Evolutionary conservation across 2,329 filamentous ascomycete genomes (phyloP).

Genomic region (Celoporthe dispersa): DNA sequence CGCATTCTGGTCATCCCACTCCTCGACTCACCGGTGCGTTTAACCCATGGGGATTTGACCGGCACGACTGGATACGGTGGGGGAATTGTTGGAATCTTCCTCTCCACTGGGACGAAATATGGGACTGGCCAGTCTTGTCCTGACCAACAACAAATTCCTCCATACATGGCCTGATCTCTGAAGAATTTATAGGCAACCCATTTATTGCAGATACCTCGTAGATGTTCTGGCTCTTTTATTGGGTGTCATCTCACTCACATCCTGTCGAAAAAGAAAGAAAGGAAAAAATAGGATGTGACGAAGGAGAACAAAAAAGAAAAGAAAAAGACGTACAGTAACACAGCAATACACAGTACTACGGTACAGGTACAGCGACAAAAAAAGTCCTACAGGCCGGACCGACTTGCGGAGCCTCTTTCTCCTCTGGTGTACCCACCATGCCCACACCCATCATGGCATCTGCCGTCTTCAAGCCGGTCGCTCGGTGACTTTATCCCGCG

Average conservation of each 20-base stretch:
- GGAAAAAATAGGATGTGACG: neutral
- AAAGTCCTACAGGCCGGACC: neutral
- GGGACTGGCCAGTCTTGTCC: neutral
- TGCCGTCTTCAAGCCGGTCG: neutral
- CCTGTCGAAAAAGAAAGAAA: neutral
- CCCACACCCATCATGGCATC: neutral
- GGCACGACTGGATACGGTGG: conserved; percentile 4
- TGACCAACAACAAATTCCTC: neutral
- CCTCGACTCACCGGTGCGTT: neutral
- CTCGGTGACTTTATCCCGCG: neutral
- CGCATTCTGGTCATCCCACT: neutral
- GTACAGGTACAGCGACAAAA: neutral
- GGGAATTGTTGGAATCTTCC: neutral
- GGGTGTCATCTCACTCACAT: neutral
- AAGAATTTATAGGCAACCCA: neutral
- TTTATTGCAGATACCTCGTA: neutral
- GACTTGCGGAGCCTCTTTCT: neutral
- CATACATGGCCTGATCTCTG: neutral
- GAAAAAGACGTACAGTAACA: neutral
- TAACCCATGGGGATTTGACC: neutral
- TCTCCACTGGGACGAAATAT: neutral
- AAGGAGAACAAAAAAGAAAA: neutral
- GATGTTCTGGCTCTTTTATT: neutral
- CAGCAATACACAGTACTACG: neutral
- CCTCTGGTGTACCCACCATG: neutral